phyloP scores from a whole-genome alignment of 208 protist species.

The Trypanosoma vivax region DNA sequence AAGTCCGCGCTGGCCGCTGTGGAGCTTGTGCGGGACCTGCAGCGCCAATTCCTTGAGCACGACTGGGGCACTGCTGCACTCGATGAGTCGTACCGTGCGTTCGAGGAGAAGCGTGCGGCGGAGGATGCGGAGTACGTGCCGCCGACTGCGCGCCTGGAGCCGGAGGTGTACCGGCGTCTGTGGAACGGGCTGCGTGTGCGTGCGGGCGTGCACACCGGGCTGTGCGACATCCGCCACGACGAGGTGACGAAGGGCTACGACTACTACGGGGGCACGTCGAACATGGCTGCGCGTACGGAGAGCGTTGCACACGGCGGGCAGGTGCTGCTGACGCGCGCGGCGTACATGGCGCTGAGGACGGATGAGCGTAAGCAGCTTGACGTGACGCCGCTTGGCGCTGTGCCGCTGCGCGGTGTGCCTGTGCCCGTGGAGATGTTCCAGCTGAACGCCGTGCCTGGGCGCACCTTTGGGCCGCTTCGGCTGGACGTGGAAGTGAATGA shows the following conservation, averaged over 20 bases:
- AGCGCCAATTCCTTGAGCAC: slow-evolving; percentile 33
- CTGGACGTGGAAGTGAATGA: neutral
- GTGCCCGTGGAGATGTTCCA: slow-evolving; percentile 36
- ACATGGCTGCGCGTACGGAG: slow-evolving; percentile 1
- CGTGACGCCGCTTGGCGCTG: slow-evolving; percentile 14
- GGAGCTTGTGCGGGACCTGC: slow-evolving; percentile 33
- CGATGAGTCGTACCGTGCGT: slow-evolving; percentile 29
- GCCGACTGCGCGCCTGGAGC: slow-evolving; percentile 22
- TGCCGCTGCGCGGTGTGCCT: slow-evolving; percentile 42
- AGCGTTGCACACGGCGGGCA: slow-evolving; percentile 2
- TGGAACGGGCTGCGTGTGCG: slow-evolving; percentile 48
- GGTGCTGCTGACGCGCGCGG: slow-evolving; percentile 1
- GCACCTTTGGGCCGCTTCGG: neutral
- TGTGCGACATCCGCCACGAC: slow-evolving; percentile 4
- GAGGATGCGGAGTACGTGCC: slow-evolving; percentile 11
- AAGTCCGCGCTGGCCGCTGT: slow-evolving; percentile 34
- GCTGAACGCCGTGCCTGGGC: neutral
- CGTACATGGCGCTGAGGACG: neutral
- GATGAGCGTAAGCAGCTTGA: slow-evolving; percentile 7
- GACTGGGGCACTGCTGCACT: slow-evolving; percentile 37
- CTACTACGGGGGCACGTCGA: slow-evolving; percentile 1
- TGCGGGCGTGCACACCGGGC: slow-evolving; percentile 41
- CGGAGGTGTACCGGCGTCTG: slow-evolving; percentile 10
- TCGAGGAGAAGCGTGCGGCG: slow-evolving; percentile 21
- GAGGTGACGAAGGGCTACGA: slow-evolving; percentile 7